Conservation (phyloP, 345 rosid genomes). For the Cardamine resedifolia region DNA sequence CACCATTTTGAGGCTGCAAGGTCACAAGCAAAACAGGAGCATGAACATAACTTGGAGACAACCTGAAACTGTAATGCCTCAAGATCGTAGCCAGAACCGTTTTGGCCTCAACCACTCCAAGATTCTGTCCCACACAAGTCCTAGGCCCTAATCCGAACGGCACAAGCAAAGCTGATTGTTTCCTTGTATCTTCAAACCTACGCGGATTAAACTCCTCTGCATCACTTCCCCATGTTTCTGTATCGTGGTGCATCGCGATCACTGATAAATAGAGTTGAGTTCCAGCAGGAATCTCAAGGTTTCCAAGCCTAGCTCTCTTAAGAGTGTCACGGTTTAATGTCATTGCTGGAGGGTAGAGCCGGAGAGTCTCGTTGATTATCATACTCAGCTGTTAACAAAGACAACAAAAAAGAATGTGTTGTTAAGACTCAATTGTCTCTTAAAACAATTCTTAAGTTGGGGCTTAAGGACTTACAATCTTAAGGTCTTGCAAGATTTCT, state of each 20-base stretch:
- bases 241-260: conserved; percentile 58
- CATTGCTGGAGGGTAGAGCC: conserved; percentile 75
- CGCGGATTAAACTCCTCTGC: conserved; percentile 62
- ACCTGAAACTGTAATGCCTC: conserved; percentile 42
- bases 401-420: neutral
- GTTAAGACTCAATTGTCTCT: neutral
- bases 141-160: conserved; percentile 69
- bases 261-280: conserved; percentile 57
- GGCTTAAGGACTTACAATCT: conserved; percentile 50
- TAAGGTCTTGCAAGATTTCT: conserved; percentile 54
- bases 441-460: neutral
- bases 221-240: conserved; percentile 68
- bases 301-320: conserved; percentile 52
- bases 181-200: conserved; percentile 55
- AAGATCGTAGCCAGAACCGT: conserved; percentile 58
- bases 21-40: conserved; percentile 58
- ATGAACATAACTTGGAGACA: conserved; percentile 69
- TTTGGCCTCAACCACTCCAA: conserved; percentile 57
- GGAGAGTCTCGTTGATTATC: conserved; percentile 69
- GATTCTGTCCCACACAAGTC: conserved; percentile 57
- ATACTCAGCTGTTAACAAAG: conserved; percentile 48
- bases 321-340: conserved; percentile 49
- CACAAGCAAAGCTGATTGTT: conserved; percentile 46
- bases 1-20: conserved; percentile 69
- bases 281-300: conserved; percentile 55